phyloP scores from a whole-genome alignment of 345 rosid species.

The Eucalyptus urophylla region DNA sequence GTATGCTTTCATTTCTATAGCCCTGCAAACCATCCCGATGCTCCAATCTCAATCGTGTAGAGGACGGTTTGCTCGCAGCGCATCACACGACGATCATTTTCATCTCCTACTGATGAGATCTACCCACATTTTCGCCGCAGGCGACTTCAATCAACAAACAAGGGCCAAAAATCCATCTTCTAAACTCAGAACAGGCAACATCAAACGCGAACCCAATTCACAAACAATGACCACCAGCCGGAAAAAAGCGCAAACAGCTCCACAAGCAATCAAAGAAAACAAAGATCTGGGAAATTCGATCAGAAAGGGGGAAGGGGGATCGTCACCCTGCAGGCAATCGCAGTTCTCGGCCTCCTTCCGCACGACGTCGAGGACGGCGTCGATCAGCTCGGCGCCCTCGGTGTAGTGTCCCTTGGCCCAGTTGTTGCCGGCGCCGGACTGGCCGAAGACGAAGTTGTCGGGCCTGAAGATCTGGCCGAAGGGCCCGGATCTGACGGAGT shows the following conservation, averaged over 20 bases:
- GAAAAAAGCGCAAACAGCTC: neutral
- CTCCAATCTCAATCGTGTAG: neutral
- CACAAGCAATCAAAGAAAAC: neutral
- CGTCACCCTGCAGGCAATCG: neutral
- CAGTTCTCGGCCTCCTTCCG: constrained; percentile 4
- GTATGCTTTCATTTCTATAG: neutral
- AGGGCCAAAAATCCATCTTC: neutral
- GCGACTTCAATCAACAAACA: neutral
- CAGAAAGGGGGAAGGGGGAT: neutral
- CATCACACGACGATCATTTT: neutral
- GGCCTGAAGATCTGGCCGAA: constrained; percentile 6
- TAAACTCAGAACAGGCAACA: neutral
- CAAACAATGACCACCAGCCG: neutral
- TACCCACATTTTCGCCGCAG: neutral
- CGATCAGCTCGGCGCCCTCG: constrained; percentile 4
- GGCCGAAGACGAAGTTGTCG: constrained; percentile 4
- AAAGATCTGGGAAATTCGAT: neutral
- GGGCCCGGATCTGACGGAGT: constrained; percentile 1
- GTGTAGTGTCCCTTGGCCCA: constrained; percentile 3
- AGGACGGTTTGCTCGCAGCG: neutral
- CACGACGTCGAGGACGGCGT: constrained; percentile 1
- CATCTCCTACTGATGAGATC: neutral
- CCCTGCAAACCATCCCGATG: neutral
- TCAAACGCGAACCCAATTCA: neutral
- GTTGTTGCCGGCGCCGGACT: constrained; percentile 5